Percentiles rank a stretch among this genome's conserved stretches.
phyloP scores from a whole-genome alignment of 2,329 filamentous ascomycete genomes.

The Exophiala phaeomuriformis region DNA sequence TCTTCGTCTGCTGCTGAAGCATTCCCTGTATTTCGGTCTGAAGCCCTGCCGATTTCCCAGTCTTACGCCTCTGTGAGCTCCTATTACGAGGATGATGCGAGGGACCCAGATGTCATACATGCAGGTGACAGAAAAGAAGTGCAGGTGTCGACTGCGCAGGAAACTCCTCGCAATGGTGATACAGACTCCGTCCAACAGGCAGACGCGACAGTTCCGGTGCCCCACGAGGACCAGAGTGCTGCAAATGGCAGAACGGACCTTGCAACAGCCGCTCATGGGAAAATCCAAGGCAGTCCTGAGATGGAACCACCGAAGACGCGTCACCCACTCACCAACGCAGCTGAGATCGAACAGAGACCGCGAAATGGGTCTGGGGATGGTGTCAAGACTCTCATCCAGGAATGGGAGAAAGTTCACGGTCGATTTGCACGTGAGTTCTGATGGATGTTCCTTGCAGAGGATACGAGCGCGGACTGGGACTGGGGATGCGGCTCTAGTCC shows the following conservation, averaged over 20 bases:
- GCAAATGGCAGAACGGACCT: too few relatives aligned
- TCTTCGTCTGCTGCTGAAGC: not conserved
- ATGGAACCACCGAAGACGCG: not conserved
- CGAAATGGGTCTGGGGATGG: not conserved
- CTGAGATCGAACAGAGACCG: not conserved
- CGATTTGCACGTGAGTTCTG: not conserved
- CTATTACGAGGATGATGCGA: not conserved
- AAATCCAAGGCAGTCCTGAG: not conserved
- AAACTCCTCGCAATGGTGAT: too few relatives aligned
- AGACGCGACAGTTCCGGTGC: too few relatives aligned
- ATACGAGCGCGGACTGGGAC: not conserved
- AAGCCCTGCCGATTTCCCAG: not conserved
- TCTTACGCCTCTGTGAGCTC: not conserved
- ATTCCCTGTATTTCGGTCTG: not conserved
- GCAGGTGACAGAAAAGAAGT: too few relatives aligned
- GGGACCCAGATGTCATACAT: not conserved
- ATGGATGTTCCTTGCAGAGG: not conserved
- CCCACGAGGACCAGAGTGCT: too few relatives aligned
- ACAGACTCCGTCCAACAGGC: too few relatives aligned
- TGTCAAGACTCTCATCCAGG: constrained; percentile 15
- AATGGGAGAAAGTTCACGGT: constrained; percentile 14
- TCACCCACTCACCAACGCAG: not conserved
- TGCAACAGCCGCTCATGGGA: not conserved
- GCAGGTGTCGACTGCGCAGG: too few relatives aligned
- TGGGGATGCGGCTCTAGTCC: too few relatives aligned